phyloP scores from a whole-genome alignment of 2,329 filamentous ascomycete species.

The Fusarium musae region DNA sequence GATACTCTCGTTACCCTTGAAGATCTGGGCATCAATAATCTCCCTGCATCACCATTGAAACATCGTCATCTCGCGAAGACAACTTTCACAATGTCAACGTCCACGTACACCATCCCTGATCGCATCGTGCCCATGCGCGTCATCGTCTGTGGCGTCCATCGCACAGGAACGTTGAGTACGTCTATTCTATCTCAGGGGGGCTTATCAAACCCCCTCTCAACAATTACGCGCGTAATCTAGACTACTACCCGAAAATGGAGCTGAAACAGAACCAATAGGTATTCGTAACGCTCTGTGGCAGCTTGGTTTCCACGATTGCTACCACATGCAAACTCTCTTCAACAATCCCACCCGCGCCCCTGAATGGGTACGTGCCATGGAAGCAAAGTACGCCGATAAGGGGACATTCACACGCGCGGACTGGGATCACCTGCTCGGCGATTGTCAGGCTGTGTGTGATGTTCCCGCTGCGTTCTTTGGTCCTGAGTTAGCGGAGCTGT shows the following conservation, averaged over 20 bases:
- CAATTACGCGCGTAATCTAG: neutral
- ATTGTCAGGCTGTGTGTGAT: slow-evolving; percentile 63
- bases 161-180: slow-evolving; percentile 53
- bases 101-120: slow-evolving; percentile 24
- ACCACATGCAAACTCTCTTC: slow-evolving; percentile 51
- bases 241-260: neutral
- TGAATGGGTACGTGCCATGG: slow-evolving; percentile 48
- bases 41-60: slow-evolving; percentile 13
- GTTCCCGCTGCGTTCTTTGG: slow-evolving; percentile 66
- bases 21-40: slow-evolving; percentile 23
- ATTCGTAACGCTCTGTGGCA: slow-evolving; percentile 49
- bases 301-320: slow-evolving; percentile 52
- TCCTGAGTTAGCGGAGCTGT: slow-evolving; percentile 49
- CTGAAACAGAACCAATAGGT: slow-evolving; percentile 41
- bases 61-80: slow-evolving; percentile 19
- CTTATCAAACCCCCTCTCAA: neutral
- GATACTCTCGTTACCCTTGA: neutral
- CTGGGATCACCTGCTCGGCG: slow-evolving; percentile 59
- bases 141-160: slow-evolving; percentile 53
- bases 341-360: slow-evolving; percentile 41
- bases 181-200: slow-evolving; percentile 2
- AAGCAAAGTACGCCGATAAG: slow-evolving; percentile 48
- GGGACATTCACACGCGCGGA: slow-evolving; percentile 51
- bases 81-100: slow-evolving; percentile 26
- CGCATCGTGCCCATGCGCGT: slow-evolving; percentile 54